Evolutionary conservation across 192 early-diverging fungal species (phyloP), one percentile per base, ranked within the genome.

Genomic region (Entrophospora sp.): DNA sequence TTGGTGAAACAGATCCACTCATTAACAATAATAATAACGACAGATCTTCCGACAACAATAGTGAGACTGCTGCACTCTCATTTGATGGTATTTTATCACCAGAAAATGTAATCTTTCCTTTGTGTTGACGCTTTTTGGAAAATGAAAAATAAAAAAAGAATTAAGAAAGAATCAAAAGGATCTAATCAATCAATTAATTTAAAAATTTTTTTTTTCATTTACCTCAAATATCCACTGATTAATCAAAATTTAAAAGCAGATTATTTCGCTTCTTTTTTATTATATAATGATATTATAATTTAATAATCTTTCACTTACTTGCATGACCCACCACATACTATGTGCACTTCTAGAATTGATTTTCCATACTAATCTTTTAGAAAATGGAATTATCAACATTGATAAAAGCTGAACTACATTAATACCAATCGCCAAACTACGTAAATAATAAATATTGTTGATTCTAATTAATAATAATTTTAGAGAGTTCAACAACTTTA

Each of bases 281-380:
- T n/a, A n/a, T n/a, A n/a, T n/a, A n/a, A n/a, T n/a, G n/a, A n/a
- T n/a, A n/a, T n/a, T n/a, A n/a, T n/a, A n/a, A n/a, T n/a, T n/a
- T n/a, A n/a, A n/a, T n/a, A n/a, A n/a, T n/a, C n/a, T n/a, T 30
- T 24, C 4, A 55, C 30, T 38, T 71, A 75, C 78, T 71, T 83
- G 81, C 81, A 83, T 83, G 36, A 76, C 68, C 38, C 68, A 73
- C 81, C 81, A 83, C 66, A 83, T 73, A 20, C 62, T 67, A 4
- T 77, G 77, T 18, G 73, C 72, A 0, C 80, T 67, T 28, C 71
- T 56, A 2, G 81, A 75, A 62, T 83, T 83, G 32, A 83, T 75
- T 40, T 73, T 67, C 62, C 79, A 77, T 45, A 83, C 71, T 37
- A 77, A 67, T 28, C 72, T 58, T 45, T 71, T 66, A n/a, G 79